Conservation (phyloP, 495 filamentous ascomycete species). For the Lasiosphaeria hispida region DNA sequence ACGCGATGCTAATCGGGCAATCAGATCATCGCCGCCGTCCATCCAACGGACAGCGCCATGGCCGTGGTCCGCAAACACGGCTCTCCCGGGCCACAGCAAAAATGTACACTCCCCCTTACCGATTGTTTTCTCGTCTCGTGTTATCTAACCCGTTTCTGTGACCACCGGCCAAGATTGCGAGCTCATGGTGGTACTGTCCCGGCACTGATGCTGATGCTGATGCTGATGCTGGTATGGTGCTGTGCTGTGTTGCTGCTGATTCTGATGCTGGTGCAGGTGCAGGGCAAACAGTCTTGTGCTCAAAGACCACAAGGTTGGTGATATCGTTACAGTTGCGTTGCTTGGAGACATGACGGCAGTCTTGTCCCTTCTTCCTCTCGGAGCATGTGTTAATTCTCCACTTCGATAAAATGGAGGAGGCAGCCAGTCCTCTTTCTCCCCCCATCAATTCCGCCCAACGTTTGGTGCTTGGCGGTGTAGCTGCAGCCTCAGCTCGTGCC, state of each 20-base stretch:
- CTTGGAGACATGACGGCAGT: neutral
- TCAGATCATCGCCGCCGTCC: neutral
- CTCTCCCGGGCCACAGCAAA: too few relatives aligned
- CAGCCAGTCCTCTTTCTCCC: neutral
- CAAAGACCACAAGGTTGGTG: slow-evolving; percentile 28
- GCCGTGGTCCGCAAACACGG: too few relatives aligned
- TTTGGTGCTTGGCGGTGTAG: slow-evolving; percentile 11
- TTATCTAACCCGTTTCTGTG: too few relatives aligned
- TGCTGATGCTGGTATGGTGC: neutral
- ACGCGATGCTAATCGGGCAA: neutral
- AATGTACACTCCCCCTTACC: too few relatives aligned
- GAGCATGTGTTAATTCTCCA: slow-evolving; percentile 2
- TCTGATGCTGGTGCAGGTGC: neutral
- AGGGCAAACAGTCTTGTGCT: slow-evolving; percentile 20
- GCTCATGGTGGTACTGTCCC: too few relatives aligned
- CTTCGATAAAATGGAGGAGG: slow-evolving; percentile 15
- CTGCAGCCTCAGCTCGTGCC: slow-evolving; percentile 3
- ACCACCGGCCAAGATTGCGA: too few relatives aligned
- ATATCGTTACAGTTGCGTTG: slow-evolving; percentile 22
- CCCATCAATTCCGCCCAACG: neutral
- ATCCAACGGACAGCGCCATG: neutral
- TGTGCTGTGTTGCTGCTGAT: neutral
- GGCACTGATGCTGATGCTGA: too few relatives aligned
- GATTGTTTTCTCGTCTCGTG: too few relatives aligned
- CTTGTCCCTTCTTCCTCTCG: neutral